Evolutionary conservation across 2,329 filamentous ascomycete species (phyloP), one percentile per base, ranked within the genome.

Genomic region (Nannizziopsis arthrosporioides): DNA sequence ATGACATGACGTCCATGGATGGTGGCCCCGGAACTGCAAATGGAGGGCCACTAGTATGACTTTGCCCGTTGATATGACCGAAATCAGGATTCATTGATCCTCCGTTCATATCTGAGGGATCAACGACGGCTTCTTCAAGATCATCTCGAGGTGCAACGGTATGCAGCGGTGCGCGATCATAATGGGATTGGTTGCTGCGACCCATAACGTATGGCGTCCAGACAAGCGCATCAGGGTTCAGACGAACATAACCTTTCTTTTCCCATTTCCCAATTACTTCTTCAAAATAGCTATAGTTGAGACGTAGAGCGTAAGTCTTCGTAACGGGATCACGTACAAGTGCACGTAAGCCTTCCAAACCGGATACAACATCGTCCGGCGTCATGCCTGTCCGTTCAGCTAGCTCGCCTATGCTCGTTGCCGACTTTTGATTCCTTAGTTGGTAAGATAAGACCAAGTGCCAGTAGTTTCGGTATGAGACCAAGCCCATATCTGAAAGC

Each of bases 191-290:
- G 56, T 84, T 89, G 63, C 78, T 83, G 40, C 87, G 80, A 19
- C 92, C 90, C 88, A 95, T 96, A 37, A 96, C 81, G 63, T 94
- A 98, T 0, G 92, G 92, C 11, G 89, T 95, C 92, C 92, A 98
- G 9, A 89, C 83, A 19, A 98, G 74, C 14, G 81, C 81, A 39
- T 83, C 80, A 0, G 84, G 79, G 55, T 92, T 84, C 32, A 98
- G 77, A 57, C 81, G 84, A 17, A 94, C 85, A 56, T 94, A 93
- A 8, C 83, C 81, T 61, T 95, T 95, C 42, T 77, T 75, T 60
- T 94, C 85, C 78, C 90, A 94, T 55, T 90, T 92, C 30, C 79
- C 77, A 51, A 95, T 84, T 57, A 94, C 94, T 54, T 90, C 81
- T 50, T 80, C 80, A 65, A 90, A 95, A 61, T 90, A 94, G 2